Conservation (phyloP, 2,329 filamentous ascomycete genomes). For the Cladobotryum protrusum region DNA sequence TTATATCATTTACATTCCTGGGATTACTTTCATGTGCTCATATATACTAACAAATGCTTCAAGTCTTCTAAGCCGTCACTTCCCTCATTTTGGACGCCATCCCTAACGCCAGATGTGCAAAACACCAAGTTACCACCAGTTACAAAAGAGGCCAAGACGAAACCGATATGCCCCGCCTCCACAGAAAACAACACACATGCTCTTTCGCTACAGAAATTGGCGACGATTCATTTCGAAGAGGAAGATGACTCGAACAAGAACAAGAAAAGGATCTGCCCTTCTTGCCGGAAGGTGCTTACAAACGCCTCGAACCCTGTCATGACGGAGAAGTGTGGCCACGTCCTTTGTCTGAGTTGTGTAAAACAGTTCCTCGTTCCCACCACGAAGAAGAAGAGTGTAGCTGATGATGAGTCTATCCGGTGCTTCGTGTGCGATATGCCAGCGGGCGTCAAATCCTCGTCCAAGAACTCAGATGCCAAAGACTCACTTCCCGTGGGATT, state of each 20-base stretch:
- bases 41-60: slow-evolving; percentile 12
- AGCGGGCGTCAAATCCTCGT: slow-evolving; percentile 46
- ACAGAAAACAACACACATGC: slow-evolving; percentile 58
- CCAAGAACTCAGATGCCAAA: slow-evolving; percentile 37
- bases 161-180: slow-evolving; percentile 73
- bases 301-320: slow-evolving; percentile 80
- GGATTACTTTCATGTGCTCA: background rate
- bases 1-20: background rate
- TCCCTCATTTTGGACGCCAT: slow-evolving; percentile 90
- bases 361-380: slow-evolving; percentile 70
- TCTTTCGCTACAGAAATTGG: slow-evolving; percentile 72
- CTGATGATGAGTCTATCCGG: slow-evolving; percentile 38
- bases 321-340: slow-evolving; percentile 84
- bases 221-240: slow-evolving; percentile 70
- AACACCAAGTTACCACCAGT: slow-evolving; percentile 46
- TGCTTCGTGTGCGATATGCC: slow-evolving; percentile 88
- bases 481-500: slow-evolving; percentile 63
- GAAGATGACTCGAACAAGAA: slow-evolving; percentile 47
- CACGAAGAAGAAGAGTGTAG: slow-evolving; percentile 32
- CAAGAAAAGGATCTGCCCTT: slow-evolving; percentile 59
- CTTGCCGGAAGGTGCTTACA: slow-evolving; percentile 74
- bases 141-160: slow-evolving; percentile 57
- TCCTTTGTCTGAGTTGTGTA: slow-evolving; percentile 79
- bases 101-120: slow-evolving; percentile 58
- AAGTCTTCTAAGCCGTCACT: slow-evolving; percentile 60